A percentile compares a stretch with the other conserved stretches of the same genome.
Evolutionary conservation across 495 filamentous ascomycete genomes (phyloP).

Genomic region (Tetracladium marchalianum): DNA sequence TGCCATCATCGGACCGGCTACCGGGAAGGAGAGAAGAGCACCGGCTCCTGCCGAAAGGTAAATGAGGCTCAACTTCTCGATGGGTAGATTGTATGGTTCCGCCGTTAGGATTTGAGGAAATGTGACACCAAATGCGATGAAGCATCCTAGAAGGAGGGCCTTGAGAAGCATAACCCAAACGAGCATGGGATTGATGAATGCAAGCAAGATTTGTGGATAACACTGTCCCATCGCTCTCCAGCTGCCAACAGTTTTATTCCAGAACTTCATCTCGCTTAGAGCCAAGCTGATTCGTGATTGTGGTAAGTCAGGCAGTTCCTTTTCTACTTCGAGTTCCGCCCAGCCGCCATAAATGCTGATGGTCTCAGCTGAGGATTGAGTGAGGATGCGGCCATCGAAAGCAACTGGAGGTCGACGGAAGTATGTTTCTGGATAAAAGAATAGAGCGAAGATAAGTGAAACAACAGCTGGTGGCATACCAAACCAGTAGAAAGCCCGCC

Average conservation of each 20-base stretch:
- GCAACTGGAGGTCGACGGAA: constrained; percentile 10
- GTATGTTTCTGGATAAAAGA: constrained; percentile 12
- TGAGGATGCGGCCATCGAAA: constrained; percentile 11
- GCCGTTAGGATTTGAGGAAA: constrained; percentile 25
- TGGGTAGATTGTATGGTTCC: constrained; percentile 26
- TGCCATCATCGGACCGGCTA: constrained; percentile 17
- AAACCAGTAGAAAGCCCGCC: constrained; percentile 4
- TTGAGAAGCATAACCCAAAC: constrained; percentile 30
- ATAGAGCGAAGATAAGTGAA: constrained; percentile 1
- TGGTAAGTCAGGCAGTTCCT: constrained; percentile 6
- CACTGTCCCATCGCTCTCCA: constrained; percentile 8
- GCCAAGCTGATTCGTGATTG: background rate
- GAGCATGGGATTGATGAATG: constrained; percentile 27
- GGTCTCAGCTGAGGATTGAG: constrained; percentile 6
- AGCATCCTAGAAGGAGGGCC: constrained; percentile 27
- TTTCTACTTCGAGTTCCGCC: constrained; percentile 3
- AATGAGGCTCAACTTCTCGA: constrained; percentile 24
- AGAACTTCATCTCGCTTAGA: background rate
- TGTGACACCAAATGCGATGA: constrained; percentile 27
- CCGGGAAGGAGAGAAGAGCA: constrained; percentile 25
- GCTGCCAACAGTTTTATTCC: background rate
- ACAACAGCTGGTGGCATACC: constrained; percentile 1
- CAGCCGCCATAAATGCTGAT: constrained; percentile 8
- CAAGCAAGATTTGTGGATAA: constrained; percentile 8
- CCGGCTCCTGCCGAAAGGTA: constrained; percentile 26